These are phyloP conservation scores for Aspergillus sparsus DNA, from an alignment of 495 filamentous ascomycete genomes.

Conservation along the genomic window DNA sequence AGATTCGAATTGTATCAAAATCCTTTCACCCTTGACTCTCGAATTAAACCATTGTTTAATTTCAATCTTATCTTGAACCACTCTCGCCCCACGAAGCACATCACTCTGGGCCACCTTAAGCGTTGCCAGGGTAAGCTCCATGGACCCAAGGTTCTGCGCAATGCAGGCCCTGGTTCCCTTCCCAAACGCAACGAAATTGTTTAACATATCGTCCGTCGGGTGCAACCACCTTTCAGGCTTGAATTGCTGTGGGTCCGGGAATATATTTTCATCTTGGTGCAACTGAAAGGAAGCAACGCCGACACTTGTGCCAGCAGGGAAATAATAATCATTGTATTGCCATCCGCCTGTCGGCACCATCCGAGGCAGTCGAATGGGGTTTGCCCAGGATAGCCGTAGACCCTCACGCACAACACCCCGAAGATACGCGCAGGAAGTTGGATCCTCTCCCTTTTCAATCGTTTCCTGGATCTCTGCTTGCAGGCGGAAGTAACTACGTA, in stretches of 20 bases:
- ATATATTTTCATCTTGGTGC: slow-evolving; percentile 47
- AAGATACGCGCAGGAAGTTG: slow-evolving; percentile 40
- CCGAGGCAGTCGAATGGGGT: slow-evolving; percentile 51
- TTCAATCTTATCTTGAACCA: slow-evolving; percentile 39
- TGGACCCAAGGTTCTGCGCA: slow-evolving; percentile 47
- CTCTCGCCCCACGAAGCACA: slow-evolving; percentile 43
- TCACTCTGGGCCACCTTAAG: slow-evolving; percentile 39
- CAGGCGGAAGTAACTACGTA: slow-evolving; percentile 37
- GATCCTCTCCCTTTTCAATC: slow-evolving; percentile 28
- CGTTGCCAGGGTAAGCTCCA: slow-evolving; percentile 41
- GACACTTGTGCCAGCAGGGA: slow-evolving; percentile 49
- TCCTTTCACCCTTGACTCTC: slow-evolving; percentile 31
- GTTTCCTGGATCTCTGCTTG: slow-evolving; percentile 34
- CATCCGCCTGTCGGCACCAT: slow-evolving; percentile 44
- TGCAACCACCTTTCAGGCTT: slow-evolving; percentile 53
- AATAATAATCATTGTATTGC: slow-evolving; percentile 34
- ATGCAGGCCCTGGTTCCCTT: slow-evolving; percentile 52
- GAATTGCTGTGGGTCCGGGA: slow-evolving; percentile 46
- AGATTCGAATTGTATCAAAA: slow-evolving; percentile 25
- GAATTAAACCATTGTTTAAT: slow-evolving; percentile 56
- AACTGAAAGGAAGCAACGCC: slow-evolving; percentile 43
- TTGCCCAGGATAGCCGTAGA: slow-evolving; percentile 50
- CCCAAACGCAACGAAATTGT: slow-evolving; percentile 50
- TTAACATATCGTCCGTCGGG: slow-evolving; percentile 38
- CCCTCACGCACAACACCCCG: slow-evolving; percentile 46